Evolutionary conservation across 2,329 filamentous ascomycete species (phyloP).

Genomic region (Helotiales sp.): DNA sequence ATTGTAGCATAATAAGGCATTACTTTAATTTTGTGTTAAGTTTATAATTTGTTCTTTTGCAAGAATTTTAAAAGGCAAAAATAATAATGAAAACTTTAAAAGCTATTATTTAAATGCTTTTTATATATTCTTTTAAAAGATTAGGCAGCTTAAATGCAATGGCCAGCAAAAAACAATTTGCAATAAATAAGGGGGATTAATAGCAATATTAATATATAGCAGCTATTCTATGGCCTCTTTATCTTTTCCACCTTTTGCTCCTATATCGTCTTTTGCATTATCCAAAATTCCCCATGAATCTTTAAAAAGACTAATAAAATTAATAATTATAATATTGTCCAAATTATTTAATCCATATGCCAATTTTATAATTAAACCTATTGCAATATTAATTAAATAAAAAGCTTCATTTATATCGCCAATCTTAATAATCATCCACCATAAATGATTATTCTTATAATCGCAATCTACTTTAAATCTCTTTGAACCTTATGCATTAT

Average conservation of each 20-base stretch:
- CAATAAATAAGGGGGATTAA: not conserved
- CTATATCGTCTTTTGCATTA: constrained; percentile 3
- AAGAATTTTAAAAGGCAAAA: constrained; percentile 21
- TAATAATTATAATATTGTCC: not conserved
- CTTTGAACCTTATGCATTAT: constrained; percentile 1
- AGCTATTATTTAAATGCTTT: constrained; percentile 24
- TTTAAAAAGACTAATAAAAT: not conserved
- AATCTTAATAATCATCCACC: constrained; percentile 8
- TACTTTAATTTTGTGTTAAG: constrained; percentile 23
- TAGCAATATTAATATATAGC: constrained; percentile 7
- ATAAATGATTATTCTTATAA: constrained; percentile 6
- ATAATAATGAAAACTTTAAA: constrained; percentile 28
- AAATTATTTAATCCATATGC: constrained; percentile 2
- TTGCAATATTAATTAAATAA: constrained; percentile 3
- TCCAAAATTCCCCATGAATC: constrained; percentile 2
- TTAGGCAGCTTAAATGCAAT: constrained; percentile 5
- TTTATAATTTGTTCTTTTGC: constrained; percentile 17
- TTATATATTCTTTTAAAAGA: not conserved
- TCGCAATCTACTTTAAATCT: constrained; percentile 12
- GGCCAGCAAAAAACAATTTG: not conserved
- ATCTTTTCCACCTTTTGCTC: constrained; percentile 11
- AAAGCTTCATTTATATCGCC: constrained; percentile 8
- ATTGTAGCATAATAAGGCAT: constrained; percentile 14
- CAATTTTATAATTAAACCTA: constrained; percentile 2
- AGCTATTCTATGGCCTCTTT: constrained; percentile 8